Evolutionary conservation across 2,329 filamentous ascomycete species (phyloP), one percentile per base, ranked within the genome.

Genomic region (Chaetomiaceae sp.): DNA sequence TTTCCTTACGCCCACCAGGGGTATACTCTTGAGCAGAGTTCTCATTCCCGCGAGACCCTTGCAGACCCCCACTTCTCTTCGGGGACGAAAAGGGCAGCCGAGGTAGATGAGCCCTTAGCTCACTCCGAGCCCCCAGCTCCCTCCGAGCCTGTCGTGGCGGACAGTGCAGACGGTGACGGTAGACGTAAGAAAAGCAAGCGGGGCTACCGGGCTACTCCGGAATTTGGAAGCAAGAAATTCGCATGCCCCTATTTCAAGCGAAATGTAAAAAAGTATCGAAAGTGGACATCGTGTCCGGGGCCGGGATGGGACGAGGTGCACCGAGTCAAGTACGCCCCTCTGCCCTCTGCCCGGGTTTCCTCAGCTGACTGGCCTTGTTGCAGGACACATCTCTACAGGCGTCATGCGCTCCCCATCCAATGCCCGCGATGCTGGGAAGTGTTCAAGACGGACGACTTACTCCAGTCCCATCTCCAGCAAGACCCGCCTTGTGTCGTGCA

Each of bases 201-300:
- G 3, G 15, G 22, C 1, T 4, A 30, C 1, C 10, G 32, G 5
- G 41, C 41, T 8, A 27, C 39, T 8, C 15, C 9, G 2, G 17
- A 10, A 4, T 27, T 15, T 2, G 15, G 9, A 5, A 18, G 15
- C 18, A 45, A 39, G 26, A 58, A 56, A 37, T 58, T 58, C 47
- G 57, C 57, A 4, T 59, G 57, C 24, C 57, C 57, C 3, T 59
- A 58, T 44, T 59, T 53, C 51, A 57, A 59, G 49, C 41, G 54
- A 4, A 58, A 59, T 27, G 54, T 50, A 3, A 53, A 36, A 9
- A 56, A 58, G 40, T 59, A 59, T 26, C 48, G 48, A 11, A 56
- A 56, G 12, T 57, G 56, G 56, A 58, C 57, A 1, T 56, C 56
- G 2, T 59, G 57, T 19, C 55, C 55, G 3, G 57, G 57, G 1